Percentiles rank a stretch among this genome's conserved stretches.
phyloP scores from a whole-genome alignment of 139 green algal genomes.

The Chlorella sp. region DNA sequence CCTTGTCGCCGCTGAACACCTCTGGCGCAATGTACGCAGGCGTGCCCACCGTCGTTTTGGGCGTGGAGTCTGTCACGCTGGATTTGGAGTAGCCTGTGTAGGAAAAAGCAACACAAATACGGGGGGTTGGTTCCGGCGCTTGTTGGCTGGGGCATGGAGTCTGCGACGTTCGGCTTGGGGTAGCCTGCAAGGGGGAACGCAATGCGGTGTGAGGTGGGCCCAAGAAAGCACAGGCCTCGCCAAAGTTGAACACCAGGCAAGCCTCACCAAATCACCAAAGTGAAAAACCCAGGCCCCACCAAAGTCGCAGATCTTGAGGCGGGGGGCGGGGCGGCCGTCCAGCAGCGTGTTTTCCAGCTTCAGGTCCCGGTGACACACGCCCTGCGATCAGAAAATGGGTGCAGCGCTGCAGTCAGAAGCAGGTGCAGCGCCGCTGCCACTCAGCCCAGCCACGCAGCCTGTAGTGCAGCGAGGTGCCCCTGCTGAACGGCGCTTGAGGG shows the following conservation, averaged over 20 bases:
- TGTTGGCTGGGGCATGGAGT: background rate
- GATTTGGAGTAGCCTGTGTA: conserved; percentile 47
- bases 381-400: too few relatives aligned
- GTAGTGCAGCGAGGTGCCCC: too few relatives aligned
- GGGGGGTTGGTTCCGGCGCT: too few relatives aligned
- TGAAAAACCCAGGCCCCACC: conserved; percentile 58
- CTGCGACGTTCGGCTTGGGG: background rate
- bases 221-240: too few relatives aligned
- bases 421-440: too few relatives aligned
- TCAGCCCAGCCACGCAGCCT: too few relatives aligned
- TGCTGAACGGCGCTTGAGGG: too few relatives aligned
- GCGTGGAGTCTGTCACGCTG: conserved; percentile 85
- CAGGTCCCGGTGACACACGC: conserved; percentile 95
- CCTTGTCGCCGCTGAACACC: conserved; percentile 81
- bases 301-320: conserved; percentile 99
- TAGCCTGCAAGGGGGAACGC: background rate
- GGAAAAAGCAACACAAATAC: too few relatives aligned
- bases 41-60: conserved; percentile 98
- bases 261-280: background rate
- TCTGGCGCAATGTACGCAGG: conserved; percentile 98
- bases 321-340: conserved; percentile 77
- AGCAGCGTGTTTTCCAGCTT: conserved; percentile 99
- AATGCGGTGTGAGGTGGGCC: too few relatives aligned
- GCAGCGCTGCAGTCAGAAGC: background rate
- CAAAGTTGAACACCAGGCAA: too few relatives aligned